Evolutionary conservation across 768 basidiomycete species (phyloP), one percentile per base, ranked within the genome.

Genomic region (Lactarius quietus): DNA sequence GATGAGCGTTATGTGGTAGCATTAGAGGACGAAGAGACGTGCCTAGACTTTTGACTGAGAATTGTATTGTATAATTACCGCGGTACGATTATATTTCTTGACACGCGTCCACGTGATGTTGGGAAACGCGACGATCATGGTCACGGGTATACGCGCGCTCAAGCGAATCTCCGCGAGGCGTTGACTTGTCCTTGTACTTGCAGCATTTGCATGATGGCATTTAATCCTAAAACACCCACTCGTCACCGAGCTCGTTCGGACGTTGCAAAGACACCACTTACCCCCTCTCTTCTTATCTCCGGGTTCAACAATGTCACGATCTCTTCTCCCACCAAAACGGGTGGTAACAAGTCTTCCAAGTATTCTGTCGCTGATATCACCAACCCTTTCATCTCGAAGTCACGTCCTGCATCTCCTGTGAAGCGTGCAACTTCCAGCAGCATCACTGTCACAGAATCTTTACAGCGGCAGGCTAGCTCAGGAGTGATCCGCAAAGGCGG

Each of bases 401-500:
- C 84, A 18, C 81, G 86, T 20, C 81, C 86, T 1, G 74, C 80
- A 2, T 89, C 88, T 3, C 90, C 90, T 1, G 78, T 86, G 12
- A 92, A 92, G 74, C 81, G 87, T 14, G 74, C 83, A 1, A 81
- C 82, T 0, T 77, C 79, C 4, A 75, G 80, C 59, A 72, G 76
- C 14, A 81, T 84, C 31, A 77, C 82, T 15, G 77, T 83, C 45
- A 80, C 82, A 0, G 85, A 85, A 45, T 79, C 79, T 0, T 76
- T 88, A 8, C 80, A 85, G 60, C 80, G 84, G 3, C 89, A 90
- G 71, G 86, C 88, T 0, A 84, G 78, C 67, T 76, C 75, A 1
- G 89, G 91, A 7, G 83, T 93, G 20, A 87, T 93, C 68, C 78
- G 89, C 41, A 89, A 84, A 66, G 91, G 91, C 48, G 90, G 90